These are phyloP conservation scores for Stemphylium beticola DNA, from an alignment of 2,329 filamentous ascomycete species.

Conservation along the genomic window DNA sequence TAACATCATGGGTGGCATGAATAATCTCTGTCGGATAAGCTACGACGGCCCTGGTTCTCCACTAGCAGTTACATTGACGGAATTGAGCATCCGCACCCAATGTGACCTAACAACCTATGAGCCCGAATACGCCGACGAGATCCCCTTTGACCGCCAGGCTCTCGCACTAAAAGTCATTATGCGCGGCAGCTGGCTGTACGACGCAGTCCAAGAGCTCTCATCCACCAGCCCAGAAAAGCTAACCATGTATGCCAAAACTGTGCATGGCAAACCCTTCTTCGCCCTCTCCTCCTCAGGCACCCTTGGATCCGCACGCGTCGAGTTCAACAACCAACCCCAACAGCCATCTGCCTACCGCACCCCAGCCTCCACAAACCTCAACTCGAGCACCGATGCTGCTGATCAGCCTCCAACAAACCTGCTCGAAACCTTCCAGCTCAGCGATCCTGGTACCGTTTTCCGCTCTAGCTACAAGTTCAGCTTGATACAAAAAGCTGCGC, in stretches of 20 bases:
- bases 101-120: constrained; percentile 91
- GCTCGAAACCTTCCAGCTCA: constrained; percentile 76
- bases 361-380: constrained; percentile 19
- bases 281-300: constrained; percentile 71
- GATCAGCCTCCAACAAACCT: constrained; percentile 48
- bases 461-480: constrained; percentile 81
- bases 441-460: constrained; percentile 30
- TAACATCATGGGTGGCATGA: constrained; percentile 75
- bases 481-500: constrained; percentile 80
- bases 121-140: constrained; percentile 69
- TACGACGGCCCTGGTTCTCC: constrained; percentile 78
- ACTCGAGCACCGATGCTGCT: constrained; percentile 4
- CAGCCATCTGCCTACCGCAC: constrained; percentile 20
- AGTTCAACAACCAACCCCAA: constrained; percentile 59
- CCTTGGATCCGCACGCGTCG: constrained; percentile 65
- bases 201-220: constrained; percentile 72
- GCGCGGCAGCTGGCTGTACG: constrained; percentile 74
- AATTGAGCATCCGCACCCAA: constrained; percentile 73
- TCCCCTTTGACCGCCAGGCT: constrained; percentile 83
- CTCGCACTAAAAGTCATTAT: constrained; percentile 94
- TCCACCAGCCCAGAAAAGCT: constrained; percentile 75
- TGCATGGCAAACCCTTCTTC: constrained; percentile 65
- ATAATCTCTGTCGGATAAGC: constrained; percentile 82
- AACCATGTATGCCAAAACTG: constrained; percentile 58
- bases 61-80: constrained; percentile 84